Conservation (phyloP, 495 filamentous ascomycete species). For the Trichoderma erinaceum region DNA sequence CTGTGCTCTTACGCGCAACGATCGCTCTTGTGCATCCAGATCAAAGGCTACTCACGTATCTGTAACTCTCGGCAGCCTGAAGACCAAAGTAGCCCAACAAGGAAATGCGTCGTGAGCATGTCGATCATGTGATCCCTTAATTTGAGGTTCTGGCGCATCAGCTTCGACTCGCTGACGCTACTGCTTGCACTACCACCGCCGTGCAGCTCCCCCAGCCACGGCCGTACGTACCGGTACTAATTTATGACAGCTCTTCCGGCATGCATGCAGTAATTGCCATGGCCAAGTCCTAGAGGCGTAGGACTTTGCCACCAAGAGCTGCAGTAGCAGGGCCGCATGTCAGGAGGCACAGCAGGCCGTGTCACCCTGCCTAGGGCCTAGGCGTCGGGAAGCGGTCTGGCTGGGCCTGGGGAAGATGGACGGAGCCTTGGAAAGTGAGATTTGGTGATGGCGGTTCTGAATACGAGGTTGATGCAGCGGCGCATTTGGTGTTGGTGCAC, state of each 20-base stretch:
- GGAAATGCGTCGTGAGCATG: neutral
- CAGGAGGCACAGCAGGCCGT: slow-evolving; percentile 11
- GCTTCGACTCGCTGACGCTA: neutral
- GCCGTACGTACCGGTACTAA: neutral
- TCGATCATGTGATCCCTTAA: slow-evolving; percentile 1
- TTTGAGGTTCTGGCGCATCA: neutral
- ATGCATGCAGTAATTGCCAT: neutral
- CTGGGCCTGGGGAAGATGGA: slow-evolving; percentile 6
- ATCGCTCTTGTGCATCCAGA: too few species aligned
- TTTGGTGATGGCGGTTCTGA: neutral
- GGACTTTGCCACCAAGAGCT: slow-evolving; percentile 4
- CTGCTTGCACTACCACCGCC: neutral
- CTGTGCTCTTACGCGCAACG: neutral
- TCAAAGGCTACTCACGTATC: too few species aligned
- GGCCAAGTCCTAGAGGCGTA: slow-evolving; percentile 10
- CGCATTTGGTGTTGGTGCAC: too few species aligned
- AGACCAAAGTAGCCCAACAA: neutral
- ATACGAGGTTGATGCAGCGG: neutral
- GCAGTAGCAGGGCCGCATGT: neutral
- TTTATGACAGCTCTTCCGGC: slow-evolving; percentile 3
- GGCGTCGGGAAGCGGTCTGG: slow-evolving; percentile 8
- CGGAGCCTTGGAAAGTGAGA: neutral
- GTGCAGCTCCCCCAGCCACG: neutral
- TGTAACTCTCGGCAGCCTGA: too few species aligned
- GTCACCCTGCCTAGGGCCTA: slow-evolving; percentile 11